Base-by-base conservation (phyloP, 257 asterid species). In the Coffea eugenioides region DNA sequence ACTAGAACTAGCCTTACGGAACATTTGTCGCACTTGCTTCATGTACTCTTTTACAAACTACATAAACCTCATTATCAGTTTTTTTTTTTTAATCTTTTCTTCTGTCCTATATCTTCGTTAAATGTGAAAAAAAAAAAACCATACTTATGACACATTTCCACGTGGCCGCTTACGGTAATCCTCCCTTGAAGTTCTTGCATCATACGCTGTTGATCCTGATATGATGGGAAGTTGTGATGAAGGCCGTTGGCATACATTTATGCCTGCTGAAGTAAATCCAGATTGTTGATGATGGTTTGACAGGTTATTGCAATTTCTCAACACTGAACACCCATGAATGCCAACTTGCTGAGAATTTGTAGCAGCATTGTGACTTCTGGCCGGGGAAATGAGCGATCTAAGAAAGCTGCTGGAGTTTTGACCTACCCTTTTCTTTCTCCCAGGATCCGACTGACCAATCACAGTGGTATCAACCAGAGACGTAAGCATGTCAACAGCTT, bases 381-480 rank as follows among this genome's bases (percentile, higher is more conserved):
- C 84, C 10, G 68, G 72, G 76, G 49, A 41, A 71, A 79, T 39
- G 41, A 83, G 88, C 8, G 89, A 87, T 75, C 68, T 72, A 76
- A 87, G 88, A 81, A 80, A 76, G 78, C 62, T 70, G 57, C 68
- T 79, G 23, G 90, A 77, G 13, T 76, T 69, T 71, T 81, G 85
- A 59, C 83, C 73, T 10, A 6, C 59, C 31, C 64, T 62, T 20
- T 18, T 61, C 71, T 57, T 56, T 78, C 77, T 71, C 39, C 81
- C 86, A 13, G 69, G 56, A 78, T 69, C 73, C 43, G 62, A 64
- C 72, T 78, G 89, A 34, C 84, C 82, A 23, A 85, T 85, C 45
- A 74, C 87, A 18, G 96, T 80, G 46, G 90, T 86, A 86, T 87
- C 70, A 27, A 82, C 89, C 87, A 81, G 83, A 13, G 88, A 72